Evolutionary conservation across 1,139 yeast genomes (phyloP).

Genomic region (Blastobotrys malaysiensis): DNA sequence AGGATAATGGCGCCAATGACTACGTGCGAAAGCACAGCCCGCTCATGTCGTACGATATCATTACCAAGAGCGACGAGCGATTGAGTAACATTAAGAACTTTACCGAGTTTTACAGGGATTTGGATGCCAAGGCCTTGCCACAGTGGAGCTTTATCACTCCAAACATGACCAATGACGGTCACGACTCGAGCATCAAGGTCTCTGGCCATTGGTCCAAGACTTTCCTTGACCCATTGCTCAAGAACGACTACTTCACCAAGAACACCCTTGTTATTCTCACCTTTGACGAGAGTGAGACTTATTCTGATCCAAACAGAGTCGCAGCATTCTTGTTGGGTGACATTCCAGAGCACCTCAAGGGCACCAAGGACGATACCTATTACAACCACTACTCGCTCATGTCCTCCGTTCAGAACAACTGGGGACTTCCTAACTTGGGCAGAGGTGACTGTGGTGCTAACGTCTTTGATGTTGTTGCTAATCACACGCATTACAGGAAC

Average conservation of each 20-base stretch:
- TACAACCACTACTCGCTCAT: conserved; percentile 47
- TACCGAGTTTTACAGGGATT: conserved; percentile 39
- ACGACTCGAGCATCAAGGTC: conserved; percentile 40
- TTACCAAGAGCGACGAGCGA: conserved; percentile 33
- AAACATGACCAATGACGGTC: conserved; percentile 47
- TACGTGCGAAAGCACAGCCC: conserved; percentile 50
- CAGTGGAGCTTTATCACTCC: conserved; percentile 49
- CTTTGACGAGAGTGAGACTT: conserved; percentile 44
- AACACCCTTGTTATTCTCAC: conserved; percentile 41
- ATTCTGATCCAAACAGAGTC: conserved; percentile 40
- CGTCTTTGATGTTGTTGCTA: conserved; percentile 40
- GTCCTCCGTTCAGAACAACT: conserved; percentile 44
- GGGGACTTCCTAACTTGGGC: conserved; percentile 44
- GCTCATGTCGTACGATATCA: conserved; percentile 38
- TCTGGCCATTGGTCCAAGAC: conserved; percentile 42
- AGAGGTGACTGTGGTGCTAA: conserved; percentile 46
- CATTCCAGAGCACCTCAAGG: conserved; percentile 36
- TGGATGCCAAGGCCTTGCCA: conserved; percentile 38
- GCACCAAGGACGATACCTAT: conserved; percentile 41
- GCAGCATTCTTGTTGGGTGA: conserved; percentile 42
- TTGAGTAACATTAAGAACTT: conserved; percentile 42
- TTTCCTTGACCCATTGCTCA: conserved; percentile 40
- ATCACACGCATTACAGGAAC: conserved; percentile 34
- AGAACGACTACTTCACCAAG: conserved; percentile 42
- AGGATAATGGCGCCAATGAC: conserved; percentile 39